Evolutionary conservation across 108 stramenopile species (phyloP), one percentile per base, ranked within the genome.

Genomic region (Fistulifera solaris): DNA sequence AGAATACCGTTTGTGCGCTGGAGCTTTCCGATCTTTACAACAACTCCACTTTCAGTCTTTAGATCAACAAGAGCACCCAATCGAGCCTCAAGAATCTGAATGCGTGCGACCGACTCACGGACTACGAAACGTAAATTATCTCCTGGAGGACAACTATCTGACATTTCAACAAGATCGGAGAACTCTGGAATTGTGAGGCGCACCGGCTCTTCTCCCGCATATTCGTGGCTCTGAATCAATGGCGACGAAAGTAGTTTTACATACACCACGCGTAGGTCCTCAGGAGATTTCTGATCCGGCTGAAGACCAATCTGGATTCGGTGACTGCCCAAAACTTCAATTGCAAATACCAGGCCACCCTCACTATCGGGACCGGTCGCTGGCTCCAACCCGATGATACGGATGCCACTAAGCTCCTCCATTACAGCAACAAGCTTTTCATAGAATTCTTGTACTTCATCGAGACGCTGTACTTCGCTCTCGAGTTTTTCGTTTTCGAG

Each of bases 351-450:
- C 1, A 31, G 31, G 3, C 8, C 31, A 3, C 8, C 31, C 8
- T 35, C 31, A 8, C 31, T 35, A 45, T 22, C 42, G 27, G 14
- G 17, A 18, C 25, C 19, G 23, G 1, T 27, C 15, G 28, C 44
- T 16, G 41, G 21, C 18, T 23, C 16, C 38, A 23, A 41, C 43
- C 26, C 28, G 40, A 75, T 47, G 19, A 79, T 65, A 39, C 54
- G 63, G 27, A 79, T 58, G 16, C 78, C 78, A 15, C 68, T 61
- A 13, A 79, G 40, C 59, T 75, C 73, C 38, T 78, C 73, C 68
- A 72, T 75, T 22, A 68, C 35, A 40, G 63, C 59, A 14, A 65
- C 40, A 40, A 72, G 68, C 1, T 57, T 56, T 26, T 71, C 40
- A 44, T 78, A 78, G 39, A 53, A 78, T 8, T 60, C 67, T 12